These are phyloP conservation scores for Pyronema domesticum DNA, from an alignment of 495 filamentous ascomycete genomes.

Conservation along the genomic window DNA sequence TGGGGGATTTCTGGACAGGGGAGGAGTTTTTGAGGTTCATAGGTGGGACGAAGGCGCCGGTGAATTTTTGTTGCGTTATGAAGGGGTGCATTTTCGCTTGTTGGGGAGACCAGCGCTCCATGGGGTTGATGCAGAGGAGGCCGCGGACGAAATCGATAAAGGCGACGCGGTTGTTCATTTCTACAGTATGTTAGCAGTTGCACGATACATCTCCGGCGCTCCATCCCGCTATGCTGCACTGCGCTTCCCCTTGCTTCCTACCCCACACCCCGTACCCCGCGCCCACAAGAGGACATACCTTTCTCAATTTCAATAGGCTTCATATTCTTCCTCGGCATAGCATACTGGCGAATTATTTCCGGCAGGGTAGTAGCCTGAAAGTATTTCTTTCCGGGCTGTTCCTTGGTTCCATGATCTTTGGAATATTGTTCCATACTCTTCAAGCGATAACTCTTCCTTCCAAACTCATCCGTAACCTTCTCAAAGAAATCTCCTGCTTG, in stretches of 20 bases:
- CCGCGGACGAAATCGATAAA: slow-evolving; percentile 99
- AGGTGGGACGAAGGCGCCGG: slow-evolving; percentile 87
- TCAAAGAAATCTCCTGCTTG: slow-evolving; percentile 97
- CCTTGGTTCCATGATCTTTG: slow-evolving; percentile 82
- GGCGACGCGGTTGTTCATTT: slow-evolving; percentile 94
- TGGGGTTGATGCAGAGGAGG: slow-evolving; percentile 79
- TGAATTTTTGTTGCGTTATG: slow-evolving; percentile 96
- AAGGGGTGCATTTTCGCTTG: slow-evolving; percentile 96
- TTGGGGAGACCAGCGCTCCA: slow-evolving; percentile 95
- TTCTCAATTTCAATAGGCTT: slow-evolving; percentile 90
- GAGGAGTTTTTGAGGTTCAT: slow-evolving; percentile 82
- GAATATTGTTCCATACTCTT: slow-evolving; percentile 98
- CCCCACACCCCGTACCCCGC: too few species aligned
- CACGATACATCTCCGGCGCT: too few species aligned
- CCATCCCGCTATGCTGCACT: too few species aligned
- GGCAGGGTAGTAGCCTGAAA: slow-evolving; percentile 85
- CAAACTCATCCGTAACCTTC: slow-evolving; percentile 72
- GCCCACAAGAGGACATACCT: slow-evolving; percentile 39
- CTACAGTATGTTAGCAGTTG: slow-evolving; percentile 31
- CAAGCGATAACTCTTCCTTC: slow-evolving; percentile 70
- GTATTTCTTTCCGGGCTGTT: slow-evolving; percentile 99
- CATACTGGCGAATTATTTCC: slow-evolving; percentile 91
- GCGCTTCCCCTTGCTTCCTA: too few species aligned
- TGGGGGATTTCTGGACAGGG: slow-evolving; percentile 53
- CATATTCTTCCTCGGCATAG: slow-evolving; percentile 99